Evolutionary conservation across 2,329 filamentous ascomycete species (phyloP).

Genomic region (Ophiostoma angusticollis): DNA sequence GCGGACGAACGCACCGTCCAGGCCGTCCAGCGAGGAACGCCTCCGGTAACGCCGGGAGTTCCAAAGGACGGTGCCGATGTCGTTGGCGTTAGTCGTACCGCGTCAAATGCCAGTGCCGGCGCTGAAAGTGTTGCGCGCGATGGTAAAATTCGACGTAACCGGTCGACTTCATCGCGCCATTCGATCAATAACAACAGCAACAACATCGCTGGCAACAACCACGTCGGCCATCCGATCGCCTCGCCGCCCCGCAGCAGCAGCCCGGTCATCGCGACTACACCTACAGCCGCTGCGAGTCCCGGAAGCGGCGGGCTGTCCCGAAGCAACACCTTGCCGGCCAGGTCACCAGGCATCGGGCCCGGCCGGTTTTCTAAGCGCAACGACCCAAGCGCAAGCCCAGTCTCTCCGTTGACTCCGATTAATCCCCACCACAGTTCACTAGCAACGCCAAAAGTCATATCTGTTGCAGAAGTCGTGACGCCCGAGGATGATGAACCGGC

Average conservation of each 20-base stretch:
- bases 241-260: conserved; percentile 58
- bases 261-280: conserved; percentile 39
- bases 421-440: conserved; percentile 32
- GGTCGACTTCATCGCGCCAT: conserved; percentile 79
- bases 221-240: conserved; percentile 42
- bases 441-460: conserved; percentile 28
- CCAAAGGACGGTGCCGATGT: conserved; percentile 33
- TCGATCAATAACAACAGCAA: conserved; percentile 61
- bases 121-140: conserved; percentile 77
- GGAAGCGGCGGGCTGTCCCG: conserved; percentile 35
- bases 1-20: conserved; percentile 68
- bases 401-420: conserved; percentile 24
- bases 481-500: conserved; percentile 21
- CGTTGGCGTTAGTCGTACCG: conserved; percentile 56
- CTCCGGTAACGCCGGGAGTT: conserved; percentile 29
- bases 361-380: conserved; percentile 45
- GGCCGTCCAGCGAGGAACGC: conserved; percentile 57
- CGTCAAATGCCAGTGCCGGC: conserved; percentile 78
- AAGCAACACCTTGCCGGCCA: conserved; percentile 88
- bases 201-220: conserved; percentile 6
- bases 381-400: conserved; percentile 20
- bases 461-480: conserved; percentile 25
- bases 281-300: conserved; percentile 30
- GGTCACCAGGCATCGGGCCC: conserved; percentile 59
- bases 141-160: conserved; percentile 70